phyloP scores from a whole-genome alignment of 2,329 filamentous ascomycete species.

The Calonectria montana region DNA sequence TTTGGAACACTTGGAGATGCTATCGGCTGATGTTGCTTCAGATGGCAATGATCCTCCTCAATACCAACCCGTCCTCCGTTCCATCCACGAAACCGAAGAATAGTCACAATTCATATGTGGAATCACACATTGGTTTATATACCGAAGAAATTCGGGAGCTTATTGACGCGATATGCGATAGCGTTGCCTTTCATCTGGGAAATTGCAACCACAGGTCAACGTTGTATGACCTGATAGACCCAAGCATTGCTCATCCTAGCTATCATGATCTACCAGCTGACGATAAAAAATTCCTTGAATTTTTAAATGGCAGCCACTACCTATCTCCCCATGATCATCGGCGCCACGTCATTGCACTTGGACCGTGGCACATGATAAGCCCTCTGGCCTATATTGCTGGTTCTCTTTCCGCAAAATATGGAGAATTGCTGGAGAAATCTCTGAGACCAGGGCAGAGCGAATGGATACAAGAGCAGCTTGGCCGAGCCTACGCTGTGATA shows the following conservation, averaged over 20 bases:
- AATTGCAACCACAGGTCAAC: conserved; percentile 8
- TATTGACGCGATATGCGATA: conserved; percentile 18
- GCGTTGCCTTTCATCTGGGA: conserved; percentile 24
- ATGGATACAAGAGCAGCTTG: not conserved
- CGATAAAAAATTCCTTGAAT: not conserved
- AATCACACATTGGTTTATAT: not conserved
- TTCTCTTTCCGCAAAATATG: not conserved
- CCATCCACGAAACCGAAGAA: no score
- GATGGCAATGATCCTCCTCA: conserved; percentile 12
- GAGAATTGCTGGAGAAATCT: not conserved
- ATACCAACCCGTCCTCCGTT: not conserved
- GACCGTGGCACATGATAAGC: conserved; percentile 18
- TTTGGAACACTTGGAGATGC: conserved; percentile 27
- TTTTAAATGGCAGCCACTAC: conserved; percentile 1
- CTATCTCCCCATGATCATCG: conserved; percentile 4
- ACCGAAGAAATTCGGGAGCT: conserved; percentile 1
- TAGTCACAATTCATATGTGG: not conserved
- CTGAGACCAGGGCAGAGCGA: conserved; percentile 16
- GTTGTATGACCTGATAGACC: not conserved
- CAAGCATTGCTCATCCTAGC: conserved; percentile 12
- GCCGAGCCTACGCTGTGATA: not conserved
- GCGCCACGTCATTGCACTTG: conserved; percentile 2
- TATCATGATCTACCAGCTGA: conserved; percentile 12
- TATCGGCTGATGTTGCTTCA: conserved; percentile 19
- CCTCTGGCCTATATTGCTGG: not conserved